Base-by-base conservation (phyloP, 441 rosid species). In the Populus hybrid region DNA sequence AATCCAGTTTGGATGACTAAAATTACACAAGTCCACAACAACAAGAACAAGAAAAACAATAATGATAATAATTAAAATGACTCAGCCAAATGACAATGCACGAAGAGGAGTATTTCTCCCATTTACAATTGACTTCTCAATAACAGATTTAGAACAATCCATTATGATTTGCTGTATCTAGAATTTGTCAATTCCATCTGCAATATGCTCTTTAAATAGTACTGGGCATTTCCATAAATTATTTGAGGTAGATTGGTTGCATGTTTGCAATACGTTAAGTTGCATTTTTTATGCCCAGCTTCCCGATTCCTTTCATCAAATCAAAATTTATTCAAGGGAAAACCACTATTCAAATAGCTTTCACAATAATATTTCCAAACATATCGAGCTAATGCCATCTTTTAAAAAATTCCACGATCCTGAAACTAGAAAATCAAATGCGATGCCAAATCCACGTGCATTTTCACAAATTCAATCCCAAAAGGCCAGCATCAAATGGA, bases 401-500 rank as follows among this genome's bases (percentile, higher is more conserved):
- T 46, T 5, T 46, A 50, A 50, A 50, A 50, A 50, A 50, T 50
- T 14, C 57, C 57, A 14, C 20, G 57, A 50, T 50, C 57, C 57
- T 5, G 57, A 50, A 50, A 50, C 57, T 50, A 50, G 57, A 50
- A 50, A 14, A 50, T 50, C 57, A 50, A 50, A 50, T 50, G 57
- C 57, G 20, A 14, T 14, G 5, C 20, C 8, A 50, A 14, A 50
- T 50, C 20, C 57, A 50, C 2, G 18, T 50, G 18, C 57, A 46
- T 50, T 50, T 50, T 50, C 57, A 4, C 57, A 50, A 50, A 50
- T 50, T 50, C 57, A 50, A 50, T 50, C 20, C 57, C 50, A 42
- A 42, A 50, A 91, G 93, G 63, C 92, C 95, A 87, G 88, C 76
- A 92, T 76, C 73, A 88, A 82, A 16, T 89, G 89, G 40, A 0